Conservation (phyloP, 1,139 yeast species). For the Petasospora rhodanensis region DNA sequence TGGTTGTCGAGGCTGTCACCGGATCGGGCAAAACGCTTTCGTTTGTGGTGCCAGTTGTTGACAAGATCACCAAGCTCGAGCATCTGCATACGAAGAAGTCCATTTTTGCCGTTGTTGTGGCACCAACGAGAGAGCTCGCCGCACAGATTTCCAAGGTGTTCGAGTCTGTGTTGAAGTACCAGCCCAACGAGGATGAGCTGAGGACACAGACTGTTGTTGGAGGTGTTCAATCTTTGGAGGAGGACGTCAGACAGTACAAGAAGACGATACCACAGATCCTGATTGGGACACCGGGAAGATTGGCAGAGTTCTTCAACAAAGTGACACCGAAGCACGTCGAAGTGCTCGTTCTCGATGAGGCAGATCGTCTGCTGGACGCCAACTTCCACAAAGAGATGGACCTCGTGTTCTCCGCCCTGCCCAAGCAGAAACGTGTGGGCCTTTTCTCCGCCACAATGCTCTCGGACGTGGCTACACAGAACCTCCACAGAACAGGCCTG, state of each 20-base stretch:
- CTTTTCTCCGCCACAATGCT: constrained; percentile 82
- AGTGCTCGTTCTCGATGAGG: constrained; percentile 83
- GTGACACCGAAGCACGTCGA: constrained; percentile 60
- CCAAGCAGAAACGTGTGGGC: constrained; percentile 92
- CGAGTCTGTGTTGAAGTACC: constrained; percentile 50
- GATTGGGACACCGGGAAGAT: constrained; percentile 92
- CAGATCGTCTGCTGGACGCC: constrained; percentile 79
- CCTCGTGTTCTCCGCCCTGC: constrained; percentile 59
- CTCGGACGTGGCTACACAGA: constrained; percentile 62
- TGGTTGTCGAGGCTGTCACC: constrained; percentile 93
- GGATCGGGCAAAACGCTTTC: constrained; percentile 96
- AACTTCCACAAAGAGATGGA: constrained; percentile 72
- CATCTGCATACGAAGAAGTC: constrained; percentile 33
- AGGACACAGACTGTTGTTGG: constrained; percentile 78
- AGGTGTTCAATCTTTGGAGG: constrained; percentile 64
- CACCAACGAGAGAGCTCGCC: constrained; percentile 94
- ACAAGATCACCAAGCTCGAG: constrained; percentile 43
- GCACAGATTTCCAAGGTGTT: constrained; percentile 74
- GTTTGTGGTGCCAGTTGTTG: constrained; percentile 76
- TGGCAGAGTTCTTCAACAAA: constrained; percentile 62
- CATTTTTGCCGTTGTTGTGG: constrained; percentile 65
- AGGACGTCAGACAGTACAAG: constrained; percentile 61
- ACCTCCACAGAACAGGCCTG: constrained; percentile 73
- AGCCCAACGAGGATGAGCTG: constrained; percentile 48
- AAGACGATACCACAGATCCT: constrained; percentile 62